phyloP scores from a whole-genome alignment of 73 alveolate genomes.

The Paramecium octaurelia region DNA sequence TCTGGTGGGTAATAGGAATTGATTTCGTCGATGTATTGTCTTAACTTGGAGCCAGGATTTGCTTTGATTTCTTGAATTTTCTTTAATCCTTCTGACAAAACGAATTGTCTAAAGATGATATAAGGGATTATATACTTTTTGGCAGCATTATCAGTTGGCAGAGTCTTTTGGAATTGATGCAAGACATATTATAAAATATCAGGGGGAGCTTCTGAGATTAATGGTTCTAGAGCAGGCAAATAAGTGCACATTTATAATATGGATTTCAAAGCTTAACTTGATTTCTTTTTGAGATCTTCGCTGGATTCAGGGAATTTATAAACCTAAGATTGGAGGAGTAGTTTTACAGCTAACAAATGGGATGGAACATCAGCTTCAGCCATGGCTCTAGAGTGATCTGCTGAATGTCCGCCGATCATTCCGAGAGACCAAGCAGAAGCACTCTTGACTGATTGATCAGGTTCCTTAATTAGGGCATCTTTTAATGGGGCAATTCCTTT shows the following conservation, averaged over 20 bases:
- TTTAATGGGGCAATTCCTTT: conserved; percentile 91
- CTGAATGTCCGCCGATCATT: conserved; percentile 97
- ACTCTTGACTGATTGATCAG: conserved; percentile 97
- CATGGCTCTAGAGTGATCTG: conserved; percentile 98
- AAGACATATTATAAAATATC: conserved; percentile 54
- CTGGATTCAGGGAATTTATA: conserved; percentile 72
- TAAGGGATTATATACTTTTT: not conserved
- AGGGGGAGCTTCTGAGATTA: conserved; percentile 66
- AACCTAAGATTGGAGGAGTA: not conserved
- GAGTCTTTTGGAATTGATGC: conserved; percentile 54
- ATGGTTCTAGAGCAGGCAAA: conserved; percentile 98
- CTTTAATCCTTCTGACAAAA: conserved; percentile 58
- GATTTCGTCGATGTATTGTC: conserved; percentile 54
- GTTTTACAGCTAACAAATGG: conserved; percentile 70
- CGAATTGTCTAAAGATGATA: not conserved
- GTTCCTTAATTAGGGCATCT: conserved; percentile 97
- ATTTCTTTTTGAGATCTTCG: conserved; percentile 74
- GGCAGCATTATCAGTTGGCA: conserved; percentile 51
- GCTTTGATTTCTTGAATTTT: conserved; percentile 61
- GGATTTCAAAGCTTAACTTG: conserved; percentile 75
- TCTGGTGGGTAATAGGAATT: conserved; percentile 51
- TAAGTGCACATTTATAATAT: conserved; percentile 97
- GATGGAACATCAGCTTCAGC: conserved; percentile 97
- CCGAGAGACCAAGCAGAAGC: conserved; percentile 97
- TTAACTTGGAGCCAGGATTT: conserved; percentile 52